Evolutionary conservation across 768 basidiomycete genomes (phyloP), one percentile per base, ranked within the genome.

Genomic region (Leccinellum rugosiceps): DNA sequence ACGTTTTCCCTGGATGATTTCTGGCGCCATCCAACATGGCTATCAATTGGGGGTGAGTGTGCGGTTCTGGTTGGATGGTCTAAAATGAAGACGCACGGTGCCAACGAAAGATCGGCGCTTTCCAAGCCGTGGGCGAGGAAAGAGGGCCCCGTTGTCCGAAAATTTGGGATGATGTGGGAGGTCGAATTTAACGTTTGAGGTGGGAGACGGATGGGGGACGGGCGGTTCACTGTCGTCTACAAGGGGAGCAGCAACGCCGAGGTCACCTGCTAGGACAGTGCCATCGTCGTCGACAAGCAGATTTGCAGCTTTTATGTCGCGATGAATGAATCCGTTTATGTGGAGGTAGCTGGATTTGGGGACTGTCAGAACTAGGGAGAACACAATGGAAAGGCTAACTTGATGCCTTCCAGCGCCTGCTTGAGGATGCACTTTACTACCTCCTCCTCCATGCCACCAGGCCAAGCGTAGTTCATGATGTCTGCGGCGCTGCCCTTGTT

Each of bases 11-110:
- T 88, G 82, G 48, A 98, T 90, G 23, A 97, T 81, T 65, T 98
- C 95, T 2, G 95, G 95, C 0, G 95, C 92, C 94, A 97, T 98
- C 92, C 92, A 97, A 69, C 90, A 92, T 1, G 95, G 95, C 84
- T 86, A 56, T 34, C 49, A 38, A 50, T 49, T 30, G 28, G 19
- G 17, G 23, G 19, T 55, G 46, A 61, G 50, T 62, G 38, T 50
- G 54, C 21, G 3, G 3, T 43, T 50, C 13, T 10, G 38, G 50
- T 38, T 17, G 6, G 4, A 38, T 6, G 30, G 10, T 32, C 21
- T 41, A 34, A 50, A 60, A 46, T 4, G 30, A 48, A 26, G 11
- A 72, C 84, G 51, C 57, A 89, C 88, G 25, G 94, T 97, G 50
- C 95, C 95, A 14, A 97, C 95, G 67, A 97, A 97, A 10, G 88